These are phyloP conservation scores for Macadamia tetraphylla DNA, from an alignment of 164 flowering plant genomes.

Conservation along the genomic window DNA sequence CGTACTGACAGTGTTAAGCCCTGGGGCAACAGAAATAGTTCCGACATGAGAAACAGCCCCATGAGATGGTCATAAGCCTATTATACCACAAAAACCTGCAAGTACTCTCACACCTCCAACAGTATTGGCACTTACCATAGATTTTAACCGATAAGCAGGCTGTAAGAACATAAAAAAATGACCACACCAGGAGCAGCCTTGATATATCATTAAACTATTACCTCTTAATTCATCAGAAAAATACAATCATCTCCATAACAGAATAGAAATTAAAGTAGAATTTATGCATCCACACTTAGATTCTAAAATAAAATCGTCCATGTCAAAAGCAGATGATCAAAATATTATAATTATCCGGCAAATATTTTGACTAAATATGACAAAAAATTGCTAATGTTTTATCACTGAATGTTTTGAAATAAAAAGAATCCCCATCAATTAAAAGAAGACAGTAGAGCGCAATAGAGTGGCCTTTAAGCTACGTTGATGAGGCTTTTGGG, in stretches of 20 bases:
- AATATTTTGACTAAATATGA: neutral
- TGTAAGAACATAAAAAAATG: neutral
- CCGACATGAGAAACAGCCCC: conserved; percentile 70
- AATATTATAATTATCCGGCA: neutral
- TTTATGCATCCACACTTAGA: too few species aligned
- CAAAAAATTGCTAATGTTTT: neutral
- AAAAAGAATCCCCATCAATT: too few species aligned
- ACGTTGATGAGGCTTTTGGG: too few species aligned
- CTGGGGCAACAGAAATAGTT: conserved; percentile 63
- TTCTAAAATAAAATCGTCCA: neutral
- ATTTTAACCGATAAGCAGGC: neutral
- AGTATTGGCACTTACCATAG: conserved; percentile 68
- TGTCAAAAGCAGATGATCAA: neutral
- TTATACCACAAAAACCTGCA: conserved; percentile 70
- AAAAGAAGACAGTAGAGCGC: too few species aligned
- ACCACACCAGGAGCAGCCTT: neutral
- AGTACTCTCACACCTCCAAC: conserved; percentile 88
- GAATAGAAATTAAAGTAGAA: neutral
- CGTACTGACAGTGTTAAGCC: conserved; percentile 89
- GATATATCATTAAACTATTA: too few species aligned
- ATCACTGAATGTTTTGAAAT: too few species aligned
- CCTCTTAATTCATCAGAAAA: too few species aligned
- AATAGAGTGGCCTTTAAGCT: too few species aligned
- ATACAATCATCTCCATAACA: neutral
- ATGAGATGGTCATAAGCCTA: conserved; percentile 83